Evolutionary conservation across 2,329 filamentous ascomycete genomes (phyloP), one percentile per base, ranked within the genome.

Genomic region (Aspergillus brunneoviolaceus): DNA sequence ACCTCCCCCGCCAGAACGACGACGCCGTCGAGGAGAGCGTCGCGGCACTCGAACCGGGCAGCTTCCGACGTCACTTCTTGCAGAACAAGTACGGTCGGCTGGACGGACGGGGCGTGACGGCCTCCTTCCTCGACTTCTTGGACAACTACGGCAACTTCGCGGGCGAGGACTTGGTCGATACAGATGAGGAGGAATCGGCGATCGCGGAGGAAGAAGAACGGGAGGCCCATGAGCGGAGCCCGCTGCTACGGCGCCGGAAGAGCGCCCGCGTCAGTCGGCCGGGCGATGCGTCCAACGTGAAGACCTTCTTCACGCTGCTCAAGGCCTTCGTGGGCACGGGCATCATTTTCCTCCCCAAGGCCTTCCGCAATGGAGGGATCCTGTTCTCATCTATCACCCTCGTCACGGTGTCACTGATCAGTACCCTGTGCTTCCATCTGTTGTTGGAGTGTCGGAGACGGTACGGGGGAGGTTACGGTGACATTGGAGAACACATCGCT

Each of bases 301-400:
- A 90, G 77, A 88, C 89, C 0, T 92, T 92, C 75, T 91, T 92
- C 73, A 92, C 89, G 0, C 79, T 92, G 10, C 79, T 92, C 55
- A 92, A 92, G 73, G 89, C 89, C 1, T 92, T 92, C 68, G 84
- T 92, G 56, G 89, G 89, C 51, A 92, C 89, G 0, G 89, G 89
- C 62, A 92, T 92, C 72, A 91, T 92, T 86, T 92, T 92, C 70
- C 74, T 92, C 49, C 89, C 89, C 51, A 92, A 91, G 70, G 89
- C 89, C 0, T 92, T 92, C 76, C 85, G 86, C 69, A 92, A 92
- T 65, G 89, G 89, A 39, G 89, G 89, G 25, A 87, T 92, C 55
- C 78, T 91, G 11, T 92, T 92, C 71, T 91, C 89, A 0, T 87
- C 86, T 0, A 75, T 91, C 53, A 87, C 87, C 0, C 82, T 92